Percentiles rank a stretch among this genome's conserved stretches.
Conservation (phyloP, 176 grass and related monocot species). For the Secale cereale region DNA sequence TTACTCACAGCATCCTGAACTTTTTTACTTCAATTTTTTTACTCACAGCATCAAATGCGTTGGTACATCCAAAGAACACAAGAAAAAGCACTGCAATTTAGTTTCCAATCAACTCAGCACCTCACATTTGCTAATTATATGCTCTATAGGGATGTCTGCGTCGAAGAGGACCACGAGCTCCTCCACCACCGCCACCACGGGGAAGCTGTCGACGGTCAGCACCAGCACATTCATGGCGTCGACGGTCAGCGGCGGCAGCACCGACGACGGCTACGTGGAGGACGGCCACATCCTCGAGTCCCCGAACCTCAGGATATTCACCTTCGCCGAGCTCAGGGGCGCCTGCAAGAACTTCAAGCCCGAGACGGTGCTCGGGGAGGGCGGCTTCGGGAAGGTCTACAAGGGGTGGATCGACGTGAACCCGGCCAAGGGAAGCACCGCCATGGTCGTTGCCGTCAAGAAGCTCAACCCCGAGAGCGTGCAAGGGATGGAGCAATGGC, state of each 20-base stretch:
- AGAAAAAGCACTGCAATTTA: neutral
- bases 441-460: constrained; percentile 71
- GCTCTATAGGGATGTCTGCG: constrained; percentile 43
- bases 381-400: constrained; percentile 87
- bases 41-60: neutral
- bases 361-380: constrained; percentile 71
- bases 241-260: constrained; percentile 37
- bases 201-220: constrained; percentile 50
- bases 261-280: constrained; percentile 23
- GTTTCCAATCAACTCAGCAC: neutral
- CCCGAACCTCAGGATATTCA: constrained; percentile 61
- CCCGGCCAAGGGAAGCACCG: constrained; percentile 33
- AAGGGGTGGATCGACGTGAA: constrained; percentile 89
- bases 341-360: constrained; percentile 68
- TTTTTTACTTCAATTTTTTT: neutral
- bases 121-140: neutral
- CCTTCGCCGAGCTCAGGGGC: constrained; percentile 58
- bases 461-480: constrained; percentile 89
- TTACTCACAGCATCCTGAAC: neutral
- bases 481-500: constrained; percentile 88
- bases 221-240: constrained; percentile 56
- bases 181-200: constrained; percentile 43
- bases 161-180: constrained; percentile 63
- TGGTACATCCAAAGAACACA: neutral
- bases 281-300: constrained; percentile 67